Percentiles rank a stretch among this genome's conserved stretches.
Conservation (phyloP, 441 rosid genomes). For the Flueggea neowawraea region DNA sequence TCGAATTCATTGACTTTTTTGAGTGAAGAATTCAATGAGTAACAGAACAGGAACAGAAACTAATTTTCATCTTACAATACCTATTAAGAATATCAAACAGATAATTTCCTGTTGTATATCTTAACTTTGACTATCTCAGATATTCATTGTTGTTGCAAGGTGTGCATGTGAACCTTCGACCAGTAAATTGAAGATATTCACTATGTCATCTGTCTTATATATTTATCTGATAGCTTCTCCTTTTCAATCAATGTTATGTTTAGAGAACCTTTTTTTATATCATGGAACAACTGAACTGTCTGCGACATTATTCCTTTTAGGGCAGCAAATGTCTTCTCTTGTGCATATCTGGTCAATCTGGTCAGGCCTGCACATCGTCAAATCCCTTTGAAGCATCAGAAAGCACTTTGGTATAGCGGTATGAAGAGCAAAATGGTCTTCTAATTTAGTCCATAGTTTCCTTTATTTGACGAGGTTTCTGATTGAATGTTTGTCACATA, state of each 20-base stretch:
- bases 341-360: conserved; percentile 90
- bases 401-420: conserved; percentile 99
- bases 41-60: no score
- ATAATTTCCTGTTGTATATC: conserved; percentile 12
- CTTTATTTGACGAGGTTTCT: conserved; percentile 9
- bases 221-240: not conserved
- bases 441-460: conserved; percentile 1
- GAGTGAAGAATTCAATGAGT: not conserved
- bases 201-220: not conserved
- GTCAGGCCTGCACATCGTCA: conserved; percentile 74
- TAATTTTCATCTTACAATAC: conserved; percentile 17
- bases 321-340: conserved; percentile 94
- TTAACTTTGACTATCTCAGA: conserved; percentile 51
- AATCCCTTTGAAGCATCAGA: conserved; percentile 88
- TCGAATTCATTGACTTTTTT: conserved; percentile 1
- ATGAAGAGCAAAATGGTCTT: conserved; percentile 30
- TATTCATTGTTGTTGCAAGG: conserved; percentile 92
- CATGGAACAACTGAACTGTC: conserved; percentile 24
- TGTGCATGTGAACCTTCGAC: conserved; percentile 21
- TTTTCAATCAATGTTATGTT: conserved; percentile 1
- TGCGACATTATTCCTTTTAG: conserved; percentile 37
- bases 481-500: conserved; percentile 12
- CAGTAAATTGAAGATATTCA: conserved; percentile 1
- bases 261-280: conserved; percentile 5
- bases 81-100: not conserved